Percentiles rank a stretch among this genome's conserved stretches.
phyloP scores from a whole-genome alignment of 2,329 filamentous ascomycete species.

The Fusarium abutilonis region DNA sequence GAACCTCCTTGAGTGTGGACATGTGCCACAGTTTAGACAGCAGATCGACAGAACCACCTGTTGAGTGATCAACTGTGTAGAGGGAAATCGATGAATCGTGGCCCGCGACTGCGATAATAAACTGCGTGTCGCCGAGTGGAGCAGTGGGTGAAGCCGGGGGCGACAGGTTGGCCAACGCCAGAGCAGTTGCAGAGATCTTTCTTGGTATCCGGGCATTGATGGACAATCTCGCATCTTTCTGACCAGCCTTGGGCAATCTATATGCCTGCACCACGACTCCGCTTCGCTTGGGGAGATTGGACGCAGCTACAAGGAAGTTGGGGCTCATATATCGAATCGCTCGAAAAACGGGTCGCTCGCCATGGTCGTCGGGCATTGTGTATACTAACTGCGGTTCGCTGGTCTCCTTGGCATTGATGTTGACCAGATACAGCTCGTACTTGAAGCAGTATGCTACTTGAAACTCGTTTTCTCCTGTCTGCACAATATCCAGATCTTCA shows the following conservation, averaged over 20 bases:
- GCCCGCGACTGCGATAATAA: conserved; percentile 81
- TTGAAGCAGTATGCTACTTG: conserved; percentile 83
- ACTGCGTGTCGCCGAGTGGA: conserved; percentile 73
- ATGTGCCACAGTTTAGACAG: conserved; percentile 64
- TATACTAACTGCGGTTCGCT: conserved; percentile 64
- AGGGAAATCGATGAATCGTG: conserved; percentile 82
- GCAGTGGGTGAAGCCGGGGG: conserved; percentile 60
- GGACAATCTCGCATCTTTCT: conserved; percentile 59
- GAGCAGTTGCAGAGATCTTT: conserved; percentile 76
- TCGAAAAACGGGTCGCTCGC: conserved; percentile 62
- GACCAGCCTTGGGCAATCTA: conserved; percentile 57
- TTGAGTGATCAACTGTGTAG: conserved; percentile 77
- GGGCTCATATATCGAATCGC: conserved; percentile 68
- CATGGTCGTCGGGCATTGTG: conserved; percentile 62
- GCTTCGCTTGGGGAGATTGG: conserved; percentile 67
- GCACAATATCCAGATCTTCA: conserved; percentile 74
- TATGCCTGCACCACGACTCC: conserved; percentile 67
- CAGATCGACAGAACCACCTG: conserved; percentile 58
- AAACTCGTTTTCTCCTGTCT: conserved; percentile 70
- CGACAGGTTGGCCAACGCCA: conserved; percentile 79
- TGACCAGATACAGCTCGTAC: conserved; percentile 75
- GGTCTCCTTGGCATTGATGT: conserved; percentile 59
- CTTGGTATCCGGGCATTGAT: conserved; percentile 68
- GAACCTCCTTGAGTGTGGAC: conserved; percentile 63
- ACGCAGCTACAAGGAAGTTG: conserved; percentile 65